These are phyloP conservation scores for Suillus paluster DNA, from an alignment of 768 basidiomycete species.

Conservation along the genomic window DNA sequence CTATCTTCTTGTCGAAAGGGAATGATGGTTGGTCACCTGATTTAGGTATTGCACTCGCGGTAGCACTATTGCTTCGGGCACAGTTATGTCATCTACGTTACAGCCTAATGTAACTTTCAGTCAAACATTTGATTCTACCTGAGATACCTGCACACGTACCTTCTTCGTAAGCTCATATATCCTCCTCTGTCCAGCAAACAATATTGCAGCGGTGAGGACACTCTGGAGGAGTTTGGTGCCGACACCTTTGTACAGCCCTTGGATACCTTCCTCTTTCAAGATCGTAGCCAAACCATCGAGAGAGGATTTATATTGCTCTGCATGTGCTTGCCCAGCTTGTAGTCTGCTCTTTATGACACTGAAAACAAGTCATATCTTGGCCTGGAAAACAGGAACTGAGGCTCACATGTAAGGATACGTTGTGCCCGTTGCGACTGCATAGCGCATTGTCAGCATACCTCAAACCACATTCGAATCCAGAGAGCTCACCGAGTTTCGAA, in stretches of 20 bases:
- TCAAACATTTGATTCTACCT: neutral
- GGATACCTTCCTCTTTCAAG: constrained; percentile 75
- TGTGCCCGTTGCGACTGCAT: constrained; percentile 51
- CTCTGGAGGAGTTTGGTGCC: constrained; percentile 89
- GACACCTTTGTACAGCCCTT: constrained; percentile 86
- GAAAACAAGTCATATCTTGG: constrained; percentile 4
- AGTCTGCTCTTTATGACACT: constrained; percentile 78
- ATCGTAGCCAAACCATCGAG: constrained; percentile 80
- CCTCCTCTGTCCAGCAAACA: constrained; percentile 88
- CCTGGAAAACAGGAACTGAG: neutral
- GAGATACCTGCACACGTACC: constrained; percentile 27
- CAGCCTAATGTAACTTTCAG: neutral
- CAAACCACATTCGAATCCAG: neutral
- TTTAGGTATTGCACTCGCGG: neutral
- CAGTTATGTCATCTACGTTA: neutral
- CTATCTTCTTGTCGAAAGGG: neutral
- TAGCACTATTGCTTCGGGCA: neutral
- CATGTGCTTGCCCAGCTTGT: constrained; percentile 72
- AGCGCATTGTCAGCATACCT: constrained; percentile 1
- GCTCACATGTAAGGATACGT: constrained; percentile 81
- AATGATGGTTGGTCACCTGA: neutral
- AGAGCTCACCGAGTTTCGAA: constrained; percentile 76
- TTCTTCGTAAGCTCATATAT: constrained; percentile 74
- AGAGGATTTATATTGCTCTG: constrained; percentile 75
- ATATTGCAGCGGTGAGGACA: constrained; percentile 90